A percentile compares a stretch with the other conserved stretches of the same genome.
Evolutionary conservation across 495 filamentous ascomycete species (phyloP).

Genomic region (Penicillium bialowiezense): DNA sequence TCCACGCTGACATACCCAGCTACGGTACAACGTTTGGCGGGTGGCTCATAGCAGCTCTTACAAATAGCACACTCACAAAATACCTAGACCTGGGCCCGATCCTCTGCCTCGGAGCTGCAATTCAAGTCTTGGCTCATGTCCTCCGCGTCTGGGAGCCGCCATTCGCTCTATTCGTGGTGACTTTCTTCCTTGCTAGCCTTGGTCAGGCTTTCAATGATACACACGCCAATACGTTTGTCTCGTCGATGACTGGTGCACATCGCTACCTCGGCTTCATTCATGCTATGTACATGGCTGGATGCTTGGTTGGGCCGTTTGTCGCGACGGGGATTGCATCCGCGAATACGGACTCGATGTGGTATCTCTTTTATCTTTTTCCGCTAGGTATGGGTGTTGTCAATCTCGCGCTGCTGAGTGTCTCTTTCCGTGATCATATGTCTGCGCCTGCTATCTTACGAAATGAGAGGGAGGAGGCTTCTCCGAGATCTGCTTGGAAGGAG

Average conservation of each 20-base stretch:
- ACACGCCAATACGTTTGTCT: conserved; percentile 32
- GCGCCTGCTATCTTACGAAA: neutral
- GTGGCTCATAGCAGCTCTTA: conserved; percentile 31
- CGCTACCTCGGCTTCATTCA: conserved; percentile 35
- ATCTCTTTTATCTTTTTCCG: conserved; percentile 26
- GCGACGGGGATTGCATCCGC: conserved; percentile 29
- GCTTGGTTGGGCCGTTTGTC: conserved; percentile 28
- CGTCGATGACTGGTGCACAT: conserved; percentile 23
- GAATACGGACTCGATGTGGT: conserved; percentile 17
- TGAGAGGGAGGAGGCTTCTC: neutral
- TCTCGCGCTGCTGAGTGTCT: conserved; percentile 13
- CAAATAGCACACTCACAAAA: conserved; percentile 26
- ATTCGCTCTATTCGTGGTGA: conserved; percentile 26
- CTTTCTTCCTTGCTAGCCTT: conserved; percentile 31
- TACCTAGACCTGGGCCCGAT: conserved; percentile 28
- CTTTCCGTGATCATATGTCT: conserved; percentile 23
- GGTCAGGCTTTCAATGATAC: conserved; percentile 36
- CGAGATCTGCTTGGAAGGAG: conserved; percentile 14
- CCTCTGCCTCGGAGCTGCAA: conserved; percentile 18
- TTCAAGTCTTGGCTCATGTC: conserved; percentile 28
- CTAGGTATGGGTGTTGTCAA: conserved; percentile 25
- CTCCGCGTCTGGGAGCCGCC: conserved; percentile 28
- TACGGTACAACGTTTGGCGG: conserved; percentile 31
- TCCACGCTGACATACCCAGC: conserved; percentile 4
- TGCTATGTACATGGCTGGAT: conserved; percentile 37